These are phyloP conservation scores for Metschnikowia noctiluminum DNA, from an alignment of 805 yeast species.

Conservation along the genomic window DNA sequence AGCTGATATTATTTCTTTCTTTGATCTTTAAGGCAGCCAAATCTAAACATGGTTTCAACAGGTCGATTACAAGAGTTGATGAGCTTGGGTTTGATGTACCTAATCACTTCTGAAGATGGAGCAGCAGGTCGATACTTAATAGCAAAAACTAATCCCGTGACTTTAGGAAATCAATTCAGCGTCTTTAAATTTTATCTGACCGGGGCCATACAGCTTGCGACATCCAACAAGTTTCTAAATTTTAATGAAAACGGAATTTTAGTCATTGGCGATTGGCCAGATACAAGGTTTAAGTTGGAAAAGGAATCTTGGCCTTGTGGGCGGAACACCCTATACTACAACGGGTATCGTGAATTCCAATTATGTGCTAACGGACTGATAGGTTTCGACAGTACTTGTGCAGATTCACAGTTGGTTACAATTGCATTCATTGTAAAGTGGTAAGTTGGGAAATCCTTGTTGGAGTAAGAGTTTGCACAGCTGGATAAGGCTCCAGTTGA, in stretches of 20 bases:
- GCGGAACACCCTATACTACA: neutral
- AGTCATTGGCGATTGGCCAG: neutral
- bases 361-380: conserved; percentile 2
- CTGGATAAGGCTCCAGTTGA: no score
- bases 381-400: conserved; percentile 1
- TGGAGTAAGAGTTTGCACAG: no score
- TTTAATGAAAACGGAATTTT: neutral
- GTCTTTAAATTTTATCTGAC: neutral
- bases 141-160: neutral
- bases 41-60: no score
- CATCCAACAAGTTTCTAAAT: neutral
- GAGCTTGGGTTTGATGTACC: neutral
- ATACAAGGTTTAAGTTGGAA: neutral
- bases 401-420: neutral
- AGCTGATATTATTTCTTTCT: no score
- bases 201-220: neutral
- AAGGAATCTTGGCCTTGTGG: neutral
- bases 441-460: neutral
- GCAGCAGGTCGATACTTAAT: neutral
- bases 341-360: conserved; percentile 1
- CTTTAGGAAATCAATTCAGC: neutral
- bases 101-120: neutral
- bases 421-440: neutral
- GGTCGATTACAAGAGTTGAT: no score
- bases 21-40: no score